These are phyloP conservation scores for Actinomucor elegans DNA, from an alignment of 371 early-diverging fungal species.

Conservation along the genomic window DNA sequence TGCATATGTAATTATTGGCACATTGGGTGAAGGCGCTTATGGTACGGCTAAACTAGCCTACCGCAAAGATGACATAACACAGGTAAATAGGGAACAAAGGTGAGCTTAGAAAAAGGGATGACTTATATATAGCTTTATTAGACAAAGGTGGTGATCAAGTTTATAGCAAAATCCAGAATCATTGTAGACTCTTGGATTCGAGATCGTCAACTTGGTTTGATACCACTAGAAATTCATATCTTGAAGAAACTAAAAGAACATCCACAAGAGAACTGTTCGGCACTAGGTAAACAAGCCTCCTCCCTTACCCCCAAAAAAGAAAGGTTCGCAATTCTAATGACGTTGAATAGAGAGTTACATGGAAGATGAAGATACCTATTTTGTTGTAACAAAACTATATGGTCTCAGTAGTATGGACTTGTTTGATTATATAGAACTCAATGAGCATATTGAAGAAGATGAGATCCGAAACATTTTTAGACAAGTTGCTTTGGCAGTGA, in stretches of 20 bases:
- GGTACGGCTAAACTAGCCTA: conserved; percentile 65
- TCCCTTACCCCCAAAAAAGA: not conserved
- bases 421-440: conserved; percentile 70
- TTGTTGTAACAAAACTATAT: conserved; percentile 61
- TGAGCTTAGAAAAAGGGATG: not conserved
- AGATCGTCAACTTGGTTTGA: conserved; percentile 57
- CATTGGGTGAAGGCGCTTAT: conserved; percentile 77
- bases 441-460: conserved; percentile 49
- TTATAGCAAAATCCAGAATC: conserved; percentile 64
- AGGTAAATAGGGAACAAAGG: conserved; percentile 31
- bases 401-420: conserved; percentile 59
- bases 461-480: conserved; percentile 55
- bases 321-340: not conserved
- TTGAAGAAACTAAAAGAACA: conserved; percentile 53
- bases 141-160: conserved; percentile 66
- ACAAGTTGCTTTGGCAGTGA: conserved; percentile 59
- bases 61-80: conserved; percentile 44
- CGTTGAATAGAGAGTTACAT: conserved; percentile 1
- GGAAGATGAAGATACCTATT: conserved; percentile 62
- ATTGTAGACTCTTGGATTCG: conserved; percentile 69
- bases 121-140: conserved; percentile 6
- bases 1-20: conserved; percentile 60
- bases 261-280: conserved; percentile 62
- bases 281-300: conserved; percentile 34
- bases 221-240: conserved; percentile 73